These are phyloP conservation scores for Gossypium laxum DNA, from an alignment of 441 rosid species.

Conservation along the genomic window DNA sequence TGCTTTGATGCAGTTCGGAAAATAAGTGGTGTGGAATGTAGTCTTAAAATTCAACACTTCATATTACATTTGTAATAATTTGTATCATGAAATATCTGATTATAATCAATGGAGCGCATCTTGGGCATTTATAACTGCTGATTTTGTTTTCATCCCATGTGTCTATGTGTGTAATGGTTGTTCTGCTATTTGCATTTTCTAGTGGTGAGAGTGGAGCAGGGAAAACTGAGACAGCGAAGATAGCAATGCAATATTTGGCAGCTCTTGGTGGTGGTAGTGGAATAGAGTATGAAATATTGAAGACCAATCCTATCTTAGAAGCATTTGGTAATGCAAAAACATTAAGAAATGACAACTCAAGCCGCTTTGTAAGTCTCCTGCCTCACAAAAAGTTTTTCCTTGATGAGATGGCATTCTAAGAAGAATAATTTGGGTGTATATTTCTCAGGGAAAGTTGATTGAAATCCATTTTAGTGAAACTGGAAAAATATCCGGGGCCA, in stretches of 20 bases:
- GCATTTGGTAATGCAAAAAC: constrained; percentile 99
- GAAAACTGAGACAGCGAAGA: constrained; percentile 97
- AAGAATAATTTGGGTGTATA: constrained; percentile 18
- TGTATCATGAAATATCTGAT: not conserved
- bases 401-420: not conserved
- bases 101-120: not conserved
- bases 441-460: constrained; percentile 78
- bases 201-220: constrained; percentile 99
- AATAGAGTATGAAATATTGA: constrained; percentile 83
- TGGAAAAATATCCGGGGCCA: constrained; percentile 95
- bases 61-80: not conserved
- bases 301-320: constrained; percentile 89
- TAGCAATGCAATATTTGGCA: constrained; percentile 98
- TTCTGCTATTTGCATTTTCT: constrained; percentile 22
- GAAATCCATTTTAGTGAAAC: constrained; percentile 90
- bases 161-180: constrained; percentile 8
- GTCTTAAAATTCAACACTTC: not conserved
- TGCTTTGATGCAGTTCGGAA: not conserved
- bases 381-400: constrained; percentile 10
- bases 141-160: not conserved
- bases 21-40: not conserved
- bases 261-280: constrained; percentile 99
- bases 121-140: not conserved
- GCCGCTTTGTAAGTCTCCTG: constrained; percentile 82
- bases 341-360: constrained; percentile 84